Percentiles rank a stretch among this genome's conserved stretches.
These are phyloP conservation scores for Xenosphaeropsis pyriputrescens DNA, from an alignment of 2,329 filamentous ascomycete species.

Conservation along the genomic window DNA sequence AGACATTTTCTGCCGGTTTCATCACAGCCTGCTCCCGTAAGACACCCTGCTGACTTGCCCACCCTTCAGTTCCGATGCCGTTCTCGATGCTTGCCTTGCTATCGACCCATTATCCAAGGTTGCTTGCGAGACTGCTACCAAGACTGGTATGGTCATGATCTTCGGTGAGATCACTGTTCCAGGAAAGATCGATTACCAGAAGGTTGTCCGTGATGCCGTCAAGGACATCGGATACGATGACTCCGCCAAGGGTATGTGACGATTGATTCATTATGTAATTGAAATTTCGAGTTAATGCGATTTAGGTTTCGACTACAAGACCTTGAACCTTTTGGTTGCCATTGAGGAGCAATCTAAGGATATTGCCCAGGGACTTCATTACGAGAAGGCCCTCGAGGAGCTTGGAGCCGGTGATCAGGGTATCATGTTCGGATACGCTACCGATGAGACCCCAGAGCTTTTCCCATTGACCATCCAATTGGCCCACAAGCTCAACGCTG, in stretches of 20 bases:
- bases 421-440: conserved; percentile 99
- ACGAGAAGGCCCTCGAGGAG: conserved; percentile 93
- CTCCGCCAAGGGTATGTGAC: conserved; percentile 62
- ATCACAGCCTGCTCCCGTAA: no score
- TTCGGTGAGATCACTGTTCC: conserved; percentile 98
- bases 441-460: conserved; percentile 95
- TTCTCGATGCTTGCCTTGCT: conserved; percentile 92
- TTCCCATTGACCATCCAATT: conserved; percentile 89
- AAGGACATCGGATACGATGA: conserved; percentile 98
- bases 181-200: conserved; percentile 93
- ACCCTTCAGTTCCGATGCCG: conserved; percentile 55
- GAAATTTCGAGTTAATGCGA: no score
- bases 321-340: conserved; percentile 91
- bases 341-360: conserved; percentile 99
- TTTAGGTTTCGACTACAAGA: conserved; percentile 92
- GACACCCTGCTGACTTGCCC: no score
- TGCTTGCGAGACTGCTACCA: conserved; percentile 97
- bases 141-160: conserved; percentile 99
- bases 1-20: no score
- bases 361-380: conserved; percentile 97
- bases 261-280: no score
- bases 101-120: conserved; percentile 98
- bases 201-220: conserved; percentile 85
- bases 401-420: conserved; percentile 98
- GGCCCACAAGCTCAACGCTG: conserved; percentile 92